These are phyloP conservation scores for Stenogyne calaminthoides DNA, from an alignment of 305 asterid genomes.

Conservation along the genomic window DNA sequence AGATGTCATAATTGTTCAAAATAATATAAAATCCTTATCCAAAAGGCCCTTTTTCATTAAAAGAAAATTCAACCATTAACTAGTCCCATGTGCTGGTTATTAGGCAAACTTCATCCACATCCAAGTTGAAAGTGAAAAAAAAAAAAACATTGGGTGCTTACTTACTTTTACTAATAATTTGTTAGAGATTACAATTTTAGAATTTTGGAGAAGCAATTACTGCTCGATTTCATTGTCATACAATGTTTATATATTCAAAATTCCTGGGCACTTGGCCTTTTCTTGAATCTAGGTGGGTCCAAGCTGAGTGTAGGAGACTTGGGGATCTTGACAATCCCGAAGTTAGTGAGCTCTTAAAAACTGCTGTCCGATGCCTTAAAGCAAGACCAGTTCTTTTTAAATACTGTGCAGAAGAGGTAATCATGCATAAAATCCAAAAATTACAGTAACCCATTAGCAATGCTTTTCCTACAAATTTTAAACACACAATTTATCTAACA, in stretches of 20 bases:
- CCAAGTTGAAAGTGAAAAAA: neutral
- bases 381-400: constrained; percentile 96
- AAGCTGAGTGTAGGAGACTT: constrained; percentile 90
- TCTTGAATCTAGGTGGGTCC: constrained; percentile 82
- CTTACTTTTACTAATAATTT: neutral
- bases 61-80: neutral
- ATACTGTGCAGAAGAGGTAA: constrained; percentile 98
- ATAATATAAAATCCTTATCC: neutral
- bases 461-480: constrained; percentile 25
- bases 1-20: neutral
- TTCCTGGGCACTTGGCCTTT: constrained; percentile 15
- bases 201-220: neutral
- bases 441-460: constrained; percentile 10
- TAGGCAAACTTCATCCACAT: neutral
- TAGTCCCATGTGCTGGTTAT: neutral
- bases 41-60: neutral
- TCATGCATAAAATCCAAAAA: constrained; percentile 28
- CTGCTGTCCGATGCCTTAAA: constrained; percentile 90
- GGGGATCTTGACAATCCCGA: constrained; percentile 97
- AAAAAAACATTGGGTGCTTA: neutral
- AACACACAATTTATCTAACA: constrained; percentile 12
- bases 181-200: neutral
- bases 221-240: neutral
- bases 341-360: constrained; percentile 86
- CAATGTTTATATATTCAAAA: constrained; percentile 8